Evolutionary conservation across 2,329 filamentous ascomycete genomes (phyloP).

Genomic region (Bipolaris sorokiniana): DNA sequence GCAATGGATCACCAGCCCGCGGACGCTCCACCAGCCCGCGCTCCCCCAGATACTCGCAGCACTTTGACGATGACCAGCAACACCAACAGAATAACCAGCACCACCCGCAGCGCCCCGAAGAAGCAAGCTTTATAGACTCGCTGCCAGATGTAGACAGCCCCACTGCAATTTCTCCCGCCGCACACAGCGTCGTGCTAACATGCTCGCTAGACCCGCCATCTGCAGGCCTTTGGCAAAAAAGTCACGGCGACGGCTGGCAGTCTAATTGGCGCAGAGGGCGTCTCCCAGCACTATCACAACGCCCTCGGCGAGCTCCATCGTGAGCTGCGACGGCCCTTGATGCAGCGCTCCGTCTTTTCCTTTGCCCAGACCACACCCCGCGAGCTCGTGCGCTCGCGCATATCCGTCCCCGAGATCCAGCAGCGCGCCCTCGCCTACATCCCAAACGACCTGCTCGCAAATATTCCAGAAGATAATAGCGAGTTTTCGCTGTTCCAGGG

Average conservation of each 20-base stretch:
- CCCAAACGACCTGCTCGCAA: constrained; percentile 84
- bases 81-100: no score
- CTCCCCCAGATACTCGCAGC: constrained; percentile 26
- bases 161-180: not conserved
- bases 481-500: constrained; percentile 94
- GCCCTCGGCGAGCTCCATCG: constrained; percentile 90
- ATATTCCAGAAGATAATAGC: constrained; percentile 86
- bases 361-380: constrained; percentile 91
- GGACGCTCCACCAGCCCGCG: constrained; percentile 32
- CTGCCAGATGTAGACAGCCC: constrained; percentile 39
- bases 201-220: constrained; percentile 71
- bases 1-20: constrained; percentile 40
- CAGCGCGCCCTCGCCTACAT: constrained; percentile 88
- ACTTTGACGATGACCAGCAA: constrained; percentile 37
- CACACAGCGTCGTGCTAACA: constrained; percentile 24
- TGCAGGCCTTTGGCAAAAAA: constrained; percentile 93
- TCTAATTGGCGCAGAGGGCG: constrained; percentile 70
- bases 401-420: constrained; percentile 91
- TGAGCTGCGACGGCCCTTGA: constrained; percentile 79
- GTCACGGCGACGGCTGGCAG: constrained; percentile 92
- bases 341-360: constrained; percentile 90
- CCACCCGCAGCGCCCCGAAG: constrained; percentile 23
- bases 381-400: constrained; percentile 87
- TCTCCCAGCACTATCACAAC: constrained; percentile 75
- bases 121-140: constrained; percentile 40